Base-by-base conservation (phyloP, 352 stramenopile genomes). In the Thraustochytrium sp. region DNA sequence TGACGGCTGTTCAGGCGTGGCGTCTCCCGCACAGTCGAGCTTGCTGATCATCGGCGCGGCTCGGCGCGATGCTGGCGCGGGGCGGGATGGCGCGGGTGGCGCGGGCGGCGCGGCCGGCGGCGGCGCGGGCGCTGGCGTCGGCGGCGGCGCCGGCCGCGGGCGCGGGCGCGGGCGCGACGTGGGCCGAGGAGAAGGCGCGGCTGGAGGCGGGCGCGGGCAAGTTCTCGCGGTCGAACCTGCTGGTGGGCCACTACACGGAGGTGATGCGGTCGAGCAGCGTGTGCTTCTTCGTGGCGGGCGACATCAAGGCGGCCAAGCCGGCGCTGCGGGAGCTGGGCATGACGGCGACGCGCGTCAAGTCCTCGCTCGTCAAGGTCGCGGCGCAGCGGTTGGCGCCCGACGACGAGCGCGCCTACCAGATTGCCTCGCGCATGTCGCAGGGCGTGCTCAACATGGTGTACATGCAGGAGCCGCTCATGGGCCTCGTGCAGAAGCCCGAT, bases 291-390 rank as follows among this genome's bases (percentile, higher is more conserved):
- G 68, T 80, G 68, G 36, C 31, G 1, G 68, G 68, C 26, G 53
- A 61, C 34, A 46, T 63, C n/a, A 63, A 3, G 13, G 31, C 8
- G 0, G 34, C 3, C 1, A 72, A 40, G 21, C 16, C 23, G 42
- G 44, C 46, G 5, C 68, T 80, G 44, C 48, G 48, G 5, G 68
- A 80, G n/a, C 31, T 80, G 9, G 68, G 68, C 5, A 75, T 80
- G 18, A 21, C 16, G 18, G 26, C 53, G 46, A 61, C 23, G 23
- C 9, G 68, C 44, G 53, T 51, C 23, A 80, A 80, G 68, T 34
- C 42, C 34, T 46, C 23, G 23, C 51, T 80, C 26, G 26, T 80
- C 42, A 44, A 44, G 16, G 31, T 80, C 68, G 38, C 68, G 13
- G 68, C 68, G 9, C 44, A 29, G 29, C 37, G 76, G 38, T 26